These are phyloP conservation scores for Rhododendron kiyosumense DNA, from an alignment of 148 eudicot genomes.

Conservation along the genomic window DNA sequence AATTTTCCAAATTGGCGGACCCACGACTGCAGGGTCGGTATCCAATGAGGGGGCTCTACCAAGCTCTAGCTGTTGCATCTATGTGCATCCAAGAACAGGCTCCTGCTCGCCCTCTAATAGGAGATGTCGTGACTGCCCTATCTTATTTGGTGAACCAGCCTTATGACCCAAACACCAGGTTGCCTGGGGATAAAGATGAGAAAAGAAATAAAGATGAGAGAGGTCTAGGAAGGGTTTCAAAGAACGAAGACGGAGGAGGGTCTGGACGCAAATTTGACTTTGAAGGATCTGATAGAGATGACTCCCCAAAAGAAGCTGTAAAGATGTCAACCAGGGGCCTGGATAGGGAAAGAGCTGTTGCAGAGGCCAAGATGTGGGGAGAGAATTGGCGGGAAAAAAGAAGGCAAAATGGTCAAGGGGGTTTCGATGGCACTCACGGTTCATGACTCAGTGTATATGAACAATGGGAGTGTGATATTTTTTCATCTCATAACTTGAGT, in stretches of 20 bases:
- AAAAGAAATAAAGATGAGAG: slow-evolving; percentile 11
- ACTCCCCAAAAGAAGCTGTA: slow-evolving; percentile 12
- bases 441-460: not conserved
- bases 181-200: slow-evolving; percentile 13
- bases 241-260: slow-evolving; percentile 12
- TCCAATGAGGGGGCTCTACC: slow-evolving; percentile 24
- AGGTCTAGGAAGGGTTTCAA: slow-evolving; percentile 12
- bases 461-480: not conserved
- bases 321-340: slow-evolving; percentile 7
- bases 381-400: slow-evolving; percentile 22
- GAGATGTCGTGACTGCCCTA: slow-evolving; percentile 22
- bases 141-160: slow-evolving; percentile 20
- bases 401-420: slow-evolving; percentile 14
- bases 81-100: slow-evolving; percentile 25
- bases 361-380: slow-evolving; percentile 27
- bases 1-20: slow-evolving; percentile 15
- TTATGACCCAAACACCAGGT: slow-evolving; percentile 1
- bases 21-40: slow-evolving; percentile 17
- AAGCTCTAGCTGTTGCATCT: slow-evolving; percentile 25
- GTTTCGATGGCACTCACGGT: not conserved
- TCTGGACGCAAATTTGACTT: slow-evolving; percentile 12
- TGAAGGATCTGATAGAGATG: slow-evolving; percentile 20
- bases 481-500: not conserved
- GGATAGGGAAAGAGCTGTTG: slow-evolving; percentile 17
- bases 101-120: slow-evolving; percentile 19